A percentile compares a stretch with the other conserved stretches of the same genome.
These are phyloP conservation scores for Colletotrichum falcatum DNA, from an alignment of 2,329 filamentous ascomycete genomes.

Conservation along the genomic window DNA sequence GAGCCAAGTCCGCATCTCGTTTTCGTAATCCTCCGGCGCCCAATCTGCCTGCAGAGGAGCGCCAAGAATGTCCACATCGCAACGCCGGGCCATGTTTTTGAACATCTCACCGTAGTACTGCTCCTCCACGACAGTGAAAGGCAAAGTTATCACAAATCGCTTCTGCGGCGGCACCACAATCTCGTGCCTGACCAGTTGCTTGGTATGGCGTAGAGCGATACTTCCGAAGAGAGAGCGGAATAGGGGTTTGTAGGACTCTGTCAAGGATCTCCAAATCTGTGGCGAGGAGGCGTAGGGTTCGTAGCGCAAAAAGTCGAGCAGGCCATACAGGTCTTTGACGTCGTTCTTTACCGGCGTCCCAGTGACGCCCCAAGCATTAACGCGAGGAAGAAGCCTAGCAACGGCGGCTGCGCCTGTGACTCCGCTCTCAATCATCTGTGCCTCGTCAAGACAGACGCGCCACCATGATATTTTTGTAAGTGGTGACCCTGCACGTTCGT, in stretches of 20 bases:
- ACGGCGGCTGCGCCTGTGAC: slow-evolving; percentile 86
- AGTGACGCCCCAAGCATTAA: slow-evolving; percentile 92
- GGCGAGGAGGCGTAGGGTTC: slow-evolving; percentile 78
- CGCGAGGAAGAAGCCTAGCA: slow-evolving; percentile 81
- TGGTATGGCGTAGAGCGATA: slow-evolving; percentile 87
- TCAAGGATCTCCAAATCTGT: slow-evolving; percentile 76
- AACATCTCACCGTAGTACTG: slow-evolving; percentile 87
- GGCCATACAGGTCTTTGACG: slow-evolving; percentile 80
- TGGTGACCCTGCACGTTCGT: slow-evolving; percentile 77
- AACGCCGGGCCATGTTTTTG: slow-evolving; percentile 78
- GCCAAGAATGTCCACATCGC: slow-evolving; percentile 74
- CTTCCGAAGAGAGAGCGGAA: slow-evolving; percentile 78
- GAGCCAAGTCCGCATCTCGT: slow-evolving; percentile 84
- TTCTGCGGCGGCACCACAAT: slow-evolving; percentile 84
- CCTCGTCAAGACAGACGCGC: slow-evolving; percentile 82
- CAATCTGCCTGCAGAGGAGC: slow-evolving; percentile 71
- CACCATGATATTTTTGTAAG: slow-evolving; percentile 88
- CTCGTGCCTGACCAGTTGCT: slow-evolving; percentile 82
- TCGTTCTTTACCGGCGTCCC: slow-evolving; percentile 90
- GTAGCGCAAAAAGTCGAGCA: slow-evolving; percentile 84
- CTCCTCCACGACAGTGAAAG: slow-evolving; percentile 91
- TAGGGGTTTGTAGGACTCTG: slow-evolving; percentile 67
- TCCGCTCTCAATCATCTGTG: slow-evolving; percentile 94
- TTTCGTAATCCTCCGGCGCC: slow-evolving; percentile 72
- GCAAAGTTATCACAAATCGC: slow-evolving; percentile 87